phyloP scores from a whole-genome alignment of 1,284 basidiomycete genomes.

The Ganoderma meredithae region DNA sequence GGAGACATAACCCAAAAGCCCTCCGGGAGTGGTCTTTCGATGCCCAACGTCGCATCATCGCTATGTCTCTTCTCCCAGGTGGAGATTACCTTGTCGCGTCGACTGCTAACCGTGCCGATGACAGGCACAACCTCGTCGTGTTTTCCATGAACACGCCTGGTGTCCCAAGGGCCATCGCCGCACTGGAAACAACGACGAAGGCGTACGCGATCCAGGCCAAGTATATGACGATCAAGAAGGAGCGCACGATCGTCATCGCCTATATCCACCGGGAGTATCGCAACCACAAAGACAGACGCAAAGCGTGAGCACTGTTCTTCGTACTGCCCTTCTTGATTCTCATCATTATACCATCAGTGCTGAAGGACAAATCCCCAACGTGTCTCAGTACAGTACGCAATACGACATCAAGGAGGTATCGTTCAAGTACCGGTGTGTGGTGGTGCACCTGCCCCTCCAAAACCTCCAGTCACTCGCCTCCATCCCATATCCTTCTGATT shows the following conservation, averaged over 20 bases:
- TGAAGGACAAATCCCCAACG: slow-evolving; percentile 44
- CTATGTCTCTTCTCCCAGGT: slow-evolving; percentile 71
- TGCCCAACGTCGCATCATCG: slow-evolving; percentile 56
- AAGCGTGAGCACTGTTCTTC: slow-evolving; percentile 38
- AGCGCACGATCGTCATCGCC: slow-evolving; percentile 64
- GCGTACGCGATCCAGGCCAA: slow-evolving; percentile 68
- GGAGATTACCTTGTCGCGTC: slow-evolving; percentile 75
- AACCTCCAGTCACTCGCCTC: slow-evolving; percentile 59
- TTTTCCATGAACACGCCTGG: slow-evolving; percentile 65
- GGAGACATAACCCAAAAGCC: slow-evolving; percentile 13
- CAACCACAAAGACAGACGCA: slow-evolving; percentile 17
- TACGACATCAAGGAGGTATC: slow-evolving; percentile 17
- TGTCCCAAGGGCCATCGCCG: slow-evolving; percentile 56
- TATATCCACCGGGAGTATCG: slow-evolving; percentile 51
- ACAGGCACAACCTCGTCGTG: slow-evolving; percentile 58
- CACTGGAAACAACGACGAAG: slow-evolving; percentile 56
- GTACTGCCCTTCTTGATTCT: not conserved
- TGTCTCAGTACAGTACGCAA: slow-evolving; percentile 34
- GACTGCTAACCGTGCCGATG: slow-evolving; percentile 51
- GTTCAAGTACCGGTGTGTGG: slow-evolving; percentile 59
- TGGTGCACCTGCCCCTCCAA: slow-evolving; percentile 55
- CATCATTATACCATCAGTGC: not conserved
- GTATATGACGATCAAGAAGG: slow-evolving; percentile 58
- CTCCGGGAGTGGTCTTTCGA: slow-evolving; percentile 45
- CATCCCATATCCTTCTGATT: slow-evolving; percentile 51